Conservation (phyloP, 2,329 filamentous ascomycete species). For the Fusarium piperis region DNA sequence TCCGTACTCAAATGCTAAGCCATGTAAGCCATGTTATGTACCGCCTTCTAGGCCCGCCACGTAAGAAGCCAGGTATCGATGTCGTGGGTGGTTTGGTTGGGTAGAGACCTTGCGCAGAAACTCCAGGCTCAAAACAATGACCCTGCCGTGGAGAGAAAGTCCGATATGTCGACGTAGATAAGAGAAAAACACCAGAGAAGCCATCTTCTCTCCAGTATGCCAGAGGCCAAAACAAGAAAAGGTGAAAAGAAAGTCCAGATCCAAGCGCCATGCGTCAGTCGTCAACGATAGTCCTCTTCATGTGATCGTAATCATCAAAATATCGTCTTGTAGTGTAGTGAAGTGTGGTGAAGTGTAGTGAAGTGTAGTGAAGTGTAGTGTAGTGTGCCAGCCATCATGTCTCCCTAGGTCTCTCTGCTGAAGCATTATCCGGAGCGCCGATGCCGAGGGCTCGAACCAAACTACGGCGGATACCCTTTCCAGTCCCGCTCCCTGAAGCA, state of each 20-base stretch:
- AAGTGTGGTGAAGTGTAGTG: no score
- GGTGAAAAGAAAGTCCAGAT: slow-evolving; percentile 9
- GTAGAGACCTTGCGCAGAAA: slow-evolving; percentile 14
- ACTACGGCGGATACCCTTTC: slow-evolving; percentile 57
- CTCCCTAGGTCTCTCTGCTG: slow-evolving; percentile 28
- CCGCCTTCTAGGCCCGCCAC: slow-evolving; percentile 4
- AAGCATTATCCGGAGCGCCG: slow-evolving; percentile 38
- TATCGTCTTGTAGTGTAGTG: slow-evolving; percentile 11
- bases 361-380: no score
- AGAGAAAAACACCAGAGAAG: background rate
- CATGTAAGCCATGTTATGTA: background rate
- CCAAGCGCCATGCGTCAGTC: slow-evolving; percentile 28
- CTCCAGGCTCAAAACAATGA: slow-evolving; percentile 13
- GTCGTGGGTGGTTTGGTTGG: background rate
- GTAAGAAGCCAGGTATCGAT: slow-evolving; percentile 3
- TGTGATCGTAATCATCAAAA: slow-evolving; percentile 33
- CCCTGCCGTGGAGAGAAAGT: background rate
- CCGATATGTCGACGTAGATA: slow-evolving; percentile 10
- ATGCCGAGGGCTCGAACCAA: slow-evolving; percentile 58
- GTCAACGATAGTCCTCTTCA: slow-evolving; percentile 15
- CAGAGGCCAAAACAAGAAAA: slow-evolving; percentile 3
- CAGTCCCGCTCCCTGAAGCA: slow-evolving; percentile 36
- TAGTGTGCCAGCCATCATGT: background rate
- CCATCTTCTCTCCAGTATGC: slow-evolving; percentile 8
- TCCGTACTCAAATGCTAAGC: slow-evolving; percentile 23